phyloP scores from a whole-genome alignment of 2,329 filamentous ascomycete genomes.

The Colletotrichum siamense region DNA sequence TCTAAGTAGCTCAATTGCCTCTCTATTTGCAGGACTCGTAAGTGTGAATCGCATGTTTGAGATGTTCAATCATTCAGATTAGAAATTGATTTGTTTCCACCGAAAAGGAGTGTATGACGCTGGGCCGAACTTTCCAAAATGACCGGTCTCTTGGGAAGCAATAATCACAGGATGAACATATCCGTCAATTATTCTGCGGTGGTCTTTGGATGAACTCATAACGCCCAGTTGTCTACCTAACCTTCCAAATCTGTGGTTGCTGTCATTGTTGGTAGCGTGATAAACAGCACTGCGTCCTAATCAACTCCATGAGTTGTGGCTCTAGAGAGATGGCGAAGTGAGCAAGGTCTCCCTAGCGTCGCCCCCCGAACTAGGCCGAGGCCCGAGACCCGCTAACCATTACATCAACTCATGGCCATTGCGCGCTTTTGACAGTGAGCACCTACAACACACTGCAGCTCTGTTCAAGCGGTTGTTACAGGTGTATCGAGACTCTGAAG shows the following conservation, averaged over 20 bases:
- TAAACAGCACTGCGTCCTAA: background rate
- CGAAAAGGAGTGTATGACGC: background rate
- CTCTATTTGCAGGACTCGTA: background rate
- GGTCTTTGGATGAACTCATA: background rate
- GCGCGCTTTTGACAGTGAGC: background rate
- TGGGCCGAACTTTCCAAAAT: background rate
- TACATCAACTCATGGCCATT: accelerated
- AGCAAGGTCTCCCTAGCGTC: background rate
- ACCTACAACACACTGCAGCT: background rate
- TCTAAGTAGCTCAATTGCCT: background rate
- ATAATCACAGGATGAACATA: background rate
- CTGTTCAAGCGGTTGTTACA: background rate
- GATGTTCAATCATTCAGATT: background rate
- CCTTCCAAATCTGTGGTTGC: background rate
- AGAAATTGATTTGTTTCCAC: background rate
- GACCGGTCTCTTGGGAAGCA: background rate
- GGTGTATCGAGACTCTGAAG: background rate
- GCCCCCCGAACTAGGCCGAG: background rate
- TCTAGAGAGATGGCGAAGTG: background rate
- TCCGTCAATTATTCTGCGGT: background rate
- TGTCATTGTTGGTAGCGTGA: background rate
- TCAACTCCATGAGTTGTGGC: background rate
- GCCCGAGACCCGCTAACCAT: too few species aligned
- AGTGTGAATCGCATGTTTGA: background rate
- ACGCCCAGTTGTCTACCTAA: background rate